phyloP scores from a whole-genome alignment of 2,329 filamentous ascomycete genomes.

The Colletotrichum nymphaeae region DNA sequence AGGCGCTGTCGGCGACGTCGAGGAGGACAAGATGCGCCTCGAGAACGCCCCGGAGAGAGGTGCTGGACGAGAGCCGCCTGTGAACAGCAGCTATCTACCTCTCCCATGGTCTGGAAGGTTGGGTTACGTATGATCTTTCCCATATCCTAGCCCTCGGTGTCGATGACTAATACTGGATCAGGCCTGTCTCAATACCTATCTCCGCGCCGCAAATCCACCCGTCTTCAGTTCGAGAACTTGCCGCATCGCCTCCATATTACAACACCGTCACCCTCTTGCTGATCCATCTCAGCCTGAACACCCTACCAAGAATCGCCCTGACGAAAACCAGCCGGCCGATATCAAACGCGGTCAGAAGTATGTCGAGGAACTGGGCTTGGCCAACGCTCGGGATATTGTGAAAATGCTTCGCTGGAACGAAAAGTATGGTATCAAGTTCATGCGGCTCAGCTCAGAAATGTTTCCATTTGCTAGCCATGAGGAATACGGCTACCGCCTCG shows the following conservation, averaged over 20 bases:
- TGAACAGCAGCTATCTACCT: conserved; percentile 86
- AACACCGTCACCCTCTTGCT: conserved; percentile 84
- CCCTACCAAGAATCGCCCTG: conserved; percentile 85
- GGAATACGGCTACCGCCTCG: conserved; percentile 87
- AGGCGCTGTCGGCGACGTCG: conserved; percentile 37
- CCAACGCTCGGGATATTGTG: conserved; percentile 84
- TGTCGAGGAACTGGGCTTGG: conserved; percentile 80
- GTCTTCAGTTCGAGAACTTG: conserved; percentile 94
- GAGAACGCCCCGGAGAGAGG: conserved; percentile 48
- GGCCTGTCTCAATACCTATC: conserved; percentile 94
- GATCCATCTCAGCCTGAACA: conserved; percentile 84
- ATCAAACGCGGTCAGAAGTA: conserved; percentile 75
- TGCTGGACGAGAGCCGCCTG: conserved; percentile 71
- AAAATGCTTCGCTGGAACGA: conserved; percentile 96
- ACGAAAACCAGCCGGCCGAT: conserved; percentile 77
- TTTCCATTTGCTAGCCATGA: conserved; percentile 94
- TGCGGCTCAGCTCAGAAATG: conserved; percentile 95
- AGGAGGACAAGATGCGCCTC: conserved; percentile 21
- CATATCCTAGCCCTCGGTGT: not conserved
- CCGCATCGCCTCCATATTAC: conserved; percentile 88
- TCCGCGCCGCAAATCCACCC: conserved; percentile 82
- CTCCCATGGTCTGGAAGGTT: conserved; percentile 91
- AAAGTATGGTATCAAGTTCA: conserved; percentile 89
- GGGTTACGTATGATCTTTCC: conserved; percentile 76
- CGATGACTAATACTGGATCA: conserved; percentile 37